Base-by-base conservation (phyloP, 2,329 filamentous ascomycete genomes). In the Periconia sp. region DNA sequence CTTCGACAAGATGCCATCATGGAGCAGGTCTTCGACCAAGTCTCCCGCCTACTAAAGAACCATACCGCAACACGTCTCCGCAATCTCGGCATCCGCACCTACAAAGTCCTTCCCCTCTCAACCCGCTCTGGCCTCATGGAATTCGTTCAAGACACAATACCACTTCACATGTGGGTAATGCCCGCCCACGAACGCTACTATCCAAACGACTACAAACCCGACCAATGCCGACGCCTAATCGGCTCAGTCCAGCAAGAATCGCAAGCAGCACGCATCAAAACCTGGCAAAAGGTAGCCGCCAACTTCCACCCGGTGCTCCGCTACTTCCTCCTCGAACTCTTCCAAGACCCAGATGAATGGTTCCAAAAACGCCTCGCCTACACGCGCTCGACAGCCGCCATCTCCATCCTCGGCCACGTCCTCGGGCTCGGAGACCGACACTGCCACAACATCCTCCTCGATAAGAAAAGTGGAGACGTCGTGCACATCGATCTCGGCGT, bases 1-100 rank as follows among this genome's bases (percentile, higher is more conserved):
- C 82, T 99, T 13, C 89, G 95, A 9, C 94, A 99, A 77, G 94
- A 99, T 68, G 91, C 93, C 43, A 99, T 87, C 79, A 99, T 99
- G 95, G 95, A 99, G 74, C 94, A 99, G 75, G 94, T 99, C 1
- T 99, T 99, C 71, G 91, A 92, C 54, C 92, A 96, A 74, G 94
- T 97, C 19, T 97, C 92, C 53, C 90, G 90, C 48, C 84, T 99
- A 19, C 80, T 99, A 23, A 90, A 90, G 70, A 87, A 90, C 46
- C 92, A 97, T 72, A 87, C 91, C 51, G 84, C 87, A 13, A 97
- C 94, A 2, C 88, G 92, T 40, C 92, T 96, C 68, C 88, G 94
- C 6, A 90, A 90, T 59, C 81, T 99, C 11, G 90, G 89, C 9
- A 95, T 99, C 67, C 84, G 95, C 53, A 97, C 94, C 0, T 99